phyloP scores from a whole-genome alignment of 208 protist species.

The Porcisia hertigi region DNA sequence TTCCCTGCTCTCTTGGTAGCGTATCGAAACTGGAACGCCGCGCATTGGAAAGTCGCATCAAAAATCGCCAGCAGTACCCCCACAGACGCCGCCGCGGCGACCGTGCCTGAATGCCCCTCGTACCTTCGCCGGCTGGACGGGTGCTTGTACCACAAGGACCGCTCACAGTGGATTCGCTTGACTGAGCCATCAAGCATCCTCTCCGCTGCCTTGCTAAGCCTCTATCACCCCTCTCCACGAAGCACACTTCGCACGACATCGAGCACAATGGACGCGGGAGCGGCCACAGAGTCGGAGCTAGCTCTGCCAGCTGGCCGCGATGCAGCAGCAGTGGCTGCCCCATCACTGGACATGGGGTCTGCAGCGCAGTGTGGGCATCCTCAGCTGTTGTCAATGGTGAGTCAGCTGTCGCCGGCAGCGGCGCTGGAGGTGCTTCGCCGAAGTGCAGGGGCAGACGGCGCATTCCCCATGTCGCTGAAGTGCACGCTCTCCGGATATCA shows the following conservation, averaged over 20 bases:
- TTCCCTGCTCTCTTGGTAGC: constrained; percentile 18
- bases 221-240: neutral
- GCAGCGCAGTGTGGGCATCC: neutral
- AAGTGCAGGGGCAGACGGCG: neutral
- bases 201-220: constrained; percentile 33
- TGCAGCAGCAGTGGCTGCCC: neutral
- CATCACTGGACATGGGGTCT: neutral
- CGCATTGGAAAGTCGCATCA: neutral
- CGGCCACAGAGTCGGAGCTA: neutral
- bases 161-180: constrained; percentile 38
- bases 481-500: constrained; percentile 25
- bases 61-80: neutral
- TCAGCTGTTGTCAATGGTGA: neutral
- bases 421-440: constrained; percentile 22
- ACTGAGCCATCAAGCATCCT: constrained; percentile 61
- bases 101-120: neutral
- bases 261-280: neutral
- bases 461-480: constrained; percentile 9
- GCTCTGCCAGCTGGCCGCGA: neutral
- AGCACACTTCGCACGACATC: neutral
- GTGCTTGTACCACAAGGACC: constrained; percentile 26
- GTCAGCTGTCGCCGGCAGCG: constrained; percentile 12
- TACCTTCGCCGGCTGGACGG: constrained; percentile 21
- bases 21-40: constrained; percentile 17
- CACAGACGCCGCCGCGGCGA: neutral